Percentiles rank a stretch among this genome's conserved stretches.
Conservation (phyloP, 23 red algal genomes). For the Gracilaria gracilis region DNA sequence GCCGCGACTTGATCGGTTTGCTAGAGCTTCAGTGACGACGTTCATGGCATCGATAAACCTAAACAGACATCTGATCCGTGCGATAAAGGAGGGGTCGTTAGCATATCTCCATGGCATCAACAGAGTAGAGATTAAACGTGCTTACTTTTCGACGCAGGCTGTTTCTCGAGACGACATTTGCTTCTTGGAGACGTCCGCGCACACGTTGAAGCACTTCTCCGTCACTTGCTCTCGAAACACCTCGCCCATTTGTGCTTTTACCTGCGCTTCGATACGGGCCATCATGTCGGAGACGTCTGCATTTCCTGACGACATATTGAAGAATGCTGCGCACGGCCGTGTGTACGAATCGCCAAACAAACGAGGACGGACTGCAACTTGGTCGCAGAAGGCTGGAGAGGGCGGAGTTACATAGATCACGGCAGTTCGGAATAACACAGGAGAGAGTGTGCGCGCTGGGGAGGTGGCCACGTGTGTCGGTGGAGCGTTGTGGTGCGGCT, state of each 20-base stretch:
- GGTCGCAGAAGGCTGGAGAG: too few species aligned
- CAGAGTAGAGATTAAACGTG: background rate
- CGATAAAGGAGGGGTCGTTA: background rate
- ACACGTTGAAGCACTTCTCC: slow-evolving; percentile 72
- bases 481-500: background rate
- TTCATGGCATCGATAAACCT: slow-evolving; percentile 80
- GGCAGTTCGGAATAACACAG: too few species aligned
- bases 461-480: background rate
- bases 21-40: slow-evolving; percentile 67
- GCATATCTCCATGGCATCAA: background rate
- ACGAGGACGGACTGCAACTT: too few species aligned
- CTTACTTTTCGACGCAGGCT: slow-evolving; percentile 69
- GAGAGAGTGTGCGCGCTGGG: background rate
- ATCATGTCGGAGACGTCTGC: slow-evolving; percentile 50
- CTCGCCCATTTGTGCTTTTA: slow-evolving; percentile 66
- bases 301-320: slow-evolving; percentile 8
- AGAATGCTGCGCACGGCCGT: too few species aligned
- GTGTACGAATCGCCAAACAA: too few species aligned
- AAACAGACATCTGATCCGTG: slow-evolving; percentile 38
- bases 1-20: slow-evolving; percentile 47
- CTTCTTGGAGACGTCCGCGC: slow-evolving; percentile 54
- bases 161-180: slow-evolving; percentile 66
- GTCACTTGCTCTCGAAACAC: slow-evolving; percentile 75
- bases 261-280: slow-evolving; percentile 71
- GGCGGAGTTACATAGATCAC: too few species aligned